These are phyloP conservation scores for Cryptococcus maquisensis DNA, from an alignment of 1,284 basidiomycete genomes.

Conservation along the genomic window DNA sequence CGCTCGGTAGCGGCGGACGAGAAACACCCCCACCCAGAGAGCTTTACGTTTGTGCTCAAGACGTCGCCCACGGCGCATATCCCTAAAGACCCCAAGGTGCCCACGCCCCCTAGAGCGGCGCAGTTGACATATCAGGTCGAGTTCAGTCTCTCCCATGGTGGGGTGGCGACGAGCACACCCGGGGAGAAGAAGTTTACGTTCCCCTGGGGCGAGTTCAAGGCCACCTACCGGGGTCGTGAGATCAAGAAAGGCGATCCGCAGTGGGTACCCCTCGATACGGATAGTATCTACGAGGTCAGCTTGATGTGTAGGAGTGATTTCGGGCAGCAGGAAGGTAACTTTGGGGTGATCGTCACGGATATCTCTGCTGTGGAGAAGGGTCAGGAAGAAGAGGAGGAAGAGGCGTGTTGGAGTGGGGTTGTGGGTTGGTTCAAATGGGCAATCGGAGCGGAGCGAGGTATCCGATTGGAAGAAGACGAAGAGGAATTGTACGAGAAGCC, in stretches of 20 bases:
- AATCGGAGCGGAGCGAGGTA: not conserved
- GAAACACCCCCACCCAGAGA: conserved; percentile 14
- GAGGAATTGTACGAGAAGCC: conserved; percentile 3
- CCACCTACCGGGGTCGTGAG: conserved; percentile 50
- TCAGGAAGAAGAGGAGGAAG: not conserved
- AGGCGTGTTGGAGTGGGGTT: conserved; percentile 2
- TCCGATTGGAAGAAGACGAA: conserved; percentile 13
- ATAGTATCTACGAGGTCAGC: conserved; percentile 36
- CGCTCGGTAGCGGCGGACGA: not conserved
- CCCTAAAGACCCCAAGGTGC: conserved; percentile 41
- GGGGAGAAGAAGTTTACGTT: conserved; percentile 22
- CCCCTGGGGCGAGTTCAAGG: conserved; percentile 47
- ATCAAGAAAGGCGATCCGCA: conserved; percentile 30
- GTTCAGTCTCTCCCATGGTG: conserved; percentile 28
- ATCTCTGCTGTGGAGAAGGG: conserved; percentile 15
- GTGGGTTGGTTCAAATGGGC: conserved; percentile 5
- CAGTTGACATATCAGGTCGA: conserved; percentile 49
- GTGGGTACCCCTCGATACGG: conserved; percentile 36
- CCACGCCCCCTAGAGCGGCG: conserved; percentile 29
- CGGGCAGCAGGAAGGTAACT: conserved; percentile 46
- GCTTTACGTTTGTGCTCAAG: conserved; percentile 50
- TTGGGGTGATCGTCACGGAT: conserved; percentile 32
- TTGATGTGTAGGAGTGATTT: conserved; percentile 50
- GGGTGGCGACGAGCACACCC: not conserved
- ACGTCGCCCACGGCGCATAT: conserved; percentile 16